Base-by-base conservation (phyloP, 2,329 filamentous ascomycete genomes). In the Ascochyta viciae-villosae region DNA sequence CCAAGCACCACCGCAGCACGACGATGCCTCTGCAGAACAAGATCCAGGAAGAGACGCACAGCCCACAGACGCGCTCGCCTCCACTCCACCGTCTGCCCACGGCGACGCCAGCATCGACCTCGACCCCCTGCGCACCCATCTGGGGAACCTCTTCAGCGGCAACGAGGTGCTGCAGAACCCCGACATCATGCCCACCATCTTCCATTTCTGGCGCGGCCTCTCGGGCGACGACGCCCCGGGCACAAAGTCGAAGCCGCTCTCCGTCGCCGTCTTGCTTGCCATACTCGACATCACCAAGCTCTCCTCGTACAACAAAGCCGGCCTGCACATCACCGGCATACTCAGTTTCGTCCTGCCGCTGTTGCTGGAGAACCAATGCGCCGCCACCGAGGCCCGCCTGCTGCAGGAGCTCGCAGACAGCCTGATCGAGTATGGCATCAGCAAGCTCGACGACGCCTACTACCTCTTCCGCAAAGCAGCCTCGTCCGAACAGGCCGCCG, bases 381-480 rank as follows among this genome's bases (percentile, higher is more conserved):
- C 64, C 19, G 58, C 65, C 7, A 51, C 62, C 3, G 70, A 74
- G 55, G 62, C 67, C 31, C 50, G 57, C 40, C 61, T 87, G 13
- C 83, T 92, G 19, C 79, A 88, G 61, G 80, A 84, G 22, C 81
- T 96, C 24, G 93, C 90, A 67, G 84, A 84, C 61, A 82, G 82
- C 74, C 77, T 96, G 71, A 86, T 91, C 80, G 79, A 85, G 54
- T 82, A 95, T 60, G 94, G 95, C 19, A 85, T 96, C 63, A 90
- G 88, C 67, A 83, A 83, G 57, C 84, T 96, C n/a, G 86, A 91
- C 41, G 92, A 97, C 78, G 91, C 91, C 15, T 88, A 93, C 67
- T 87, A 89, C 58, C 82, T 99, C 16, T 88, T 87, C 70, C 80
- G 78, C n/a, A 78, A 80, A 52, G 85, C 86, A 12, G 79, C 80